Evolutionary conservation across 2,329 filamentous ascomycete genomes (phyloP).

Genomic region (Aureobasidium mangrovei): DNA sequence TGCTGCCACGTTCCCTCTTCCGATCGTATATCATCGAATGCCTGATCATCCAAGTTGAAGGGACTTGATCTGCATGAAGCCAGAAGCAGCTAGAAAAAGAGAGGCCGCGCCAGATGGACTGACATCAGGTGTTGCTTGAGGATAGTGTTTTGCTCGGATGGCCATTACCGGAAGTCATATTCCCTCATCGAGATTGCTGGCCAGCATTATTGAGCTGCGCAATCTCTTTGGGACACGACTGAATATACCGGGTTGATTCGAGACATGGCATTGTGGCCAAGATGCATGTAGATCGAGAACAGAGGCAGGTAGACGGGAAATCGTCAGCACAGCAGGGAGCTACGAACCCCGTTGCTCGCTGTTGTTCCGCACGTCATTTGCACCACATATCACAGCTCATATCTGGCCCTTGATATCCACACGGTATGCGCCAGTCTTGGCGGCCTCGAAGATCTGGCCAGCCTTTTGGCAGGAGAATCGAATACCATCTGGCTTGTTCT

Average conservation of each 20-base stretch:
- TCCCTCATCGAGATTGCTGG: too few relatives aligned
- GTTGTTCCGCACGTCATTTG: slow-evolving; percentile 31
- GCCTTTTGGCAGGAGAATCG: slow-evolving; percentile 68
- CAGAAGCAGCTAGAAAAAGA: not conserved
- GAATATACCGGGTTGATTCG: not conserved
- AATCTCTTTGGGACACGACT: not conserved
- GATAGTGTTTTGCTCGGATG: not conserved
- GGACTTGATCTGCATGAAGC: not conserved
- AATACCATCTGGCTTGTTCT: slow-evolving; percentile 60
- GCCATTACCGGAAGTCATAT: too few relatives aligned
- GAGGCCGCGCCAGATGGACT: not conserved
- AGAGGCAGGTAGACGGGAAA: not conserved
- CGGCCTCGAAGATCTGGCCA: slow-evolving; percentile 61
- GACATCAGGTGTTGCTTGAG: not conserved
- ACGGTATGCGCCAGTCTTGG: slow-evolving; percentile 67
- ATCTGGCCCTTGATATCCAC: slow-evolving; percentile 98
- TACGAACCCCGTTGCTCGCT: slow-evolving; percentile 11
- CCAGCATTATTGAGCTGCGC: not conserved
- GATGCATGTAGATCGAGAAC: not conserved
- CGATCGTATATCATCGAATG: not conserved
- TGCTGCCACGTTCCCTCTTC: not conserved
- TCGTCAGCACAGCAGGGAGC: slow-evolving; percentile 2
- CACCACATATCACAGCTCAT: slow-evolving; percentile 52
- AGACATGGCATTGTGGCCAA: not conserved
- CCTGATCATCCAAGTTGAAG: not conserved